Evolutionary conservation across 345 rosid species (phyloP), one percentile per base, ranked within the genome.

Genomic region (Salix suchowensis): DNA sequence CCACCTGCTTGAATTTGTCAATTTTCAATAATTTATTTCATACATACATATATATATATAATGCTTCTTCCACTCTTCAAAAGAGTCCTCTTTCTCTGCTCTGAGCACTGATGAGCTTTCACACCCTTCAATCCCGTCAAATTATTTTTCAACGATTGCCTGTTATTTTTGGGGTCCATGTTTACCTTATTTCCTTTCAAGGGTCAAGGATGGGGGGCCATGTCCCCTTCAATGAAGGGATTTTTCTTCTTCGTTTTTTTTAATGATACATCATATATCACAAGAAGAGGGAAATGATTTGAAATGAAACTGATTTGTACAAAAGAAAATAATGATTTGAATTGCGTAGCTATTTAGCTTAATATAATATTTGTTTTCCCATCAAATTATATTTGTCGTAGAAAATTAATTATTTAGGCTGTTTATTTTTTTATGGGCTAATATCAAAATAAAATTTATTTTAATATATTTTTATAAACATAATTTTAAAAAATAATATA

Each of bases 21-120:
- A 11, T n/a, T n/a, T 58, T 58, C 14, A 58, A 12, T 10, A 58
- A n/a, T 58, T 10, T n/a, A n/a, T n/a, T 58, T 6, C 21, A 58
- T 3, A 55, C 9, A 55, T n/a, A 55, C 2, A 55, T 30, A 30
- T 30, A 30, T 30, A 30, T 28, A 28, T 28, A 0, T 1, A 52
- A 1, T 6, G 58, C n/a, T 52, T 5, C 58, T 3, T n/a, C 4
- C 60, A 18, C 2, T 19, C 24, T 7, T 6, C 2, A 19, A 6
- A 67, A 13, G 62, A 23, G 65, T 54, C 77, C 30, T 48, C 39
- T 30, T 50, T 66, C 65, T 52, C 77, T 32, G 77, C 77, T 74
- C 71, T 19, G 5, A 12, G 23, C 19, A 8, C 52, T 11, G 36
- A 32, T 11, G 36, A 32, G 18, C 40, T 32, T 73, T 40, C 67